These are phyloP conservation scores for Geopyxis carbonaria DNA, from an alignment of 495 filamentous ascomycete species.

Conservation along the genomic window DNA sequence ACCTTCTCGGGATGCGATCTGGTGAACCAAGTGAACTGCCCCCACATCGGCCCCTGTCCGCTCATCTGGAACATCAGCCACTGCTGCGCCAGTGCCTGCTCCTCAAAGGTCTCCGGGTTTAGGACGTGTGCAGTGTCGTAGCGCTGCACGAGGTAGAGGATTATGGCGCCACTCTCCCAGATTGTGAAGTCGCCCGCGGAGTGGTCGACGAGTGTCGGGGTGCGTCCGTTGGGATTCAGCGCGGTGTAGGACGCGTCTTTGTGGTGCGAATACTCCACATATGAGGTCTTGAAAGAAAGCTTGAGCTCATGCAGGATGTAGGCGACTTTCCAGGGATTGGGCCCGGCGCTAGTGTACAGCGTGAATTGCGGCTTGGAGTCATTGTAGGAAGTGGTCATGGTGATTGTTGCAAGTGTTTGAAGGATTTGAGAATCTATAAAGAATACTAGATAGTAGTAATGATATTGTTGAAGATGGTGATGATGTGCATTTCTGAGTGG, in stretches of 20 bases:
- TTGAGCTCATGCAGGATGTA: conserved; percentile 47
- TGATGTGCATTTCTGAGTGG: no score
- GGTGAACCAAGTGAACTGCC: conserved; percentile 35
- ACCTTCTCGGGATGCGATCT: conserved; percentile 40
- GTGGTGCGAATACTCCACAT: conserved; percentile 27
- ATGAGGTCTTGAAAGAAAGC: conserved; percentile 36
- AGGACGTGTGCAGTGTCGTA: conserved; percentile 47
- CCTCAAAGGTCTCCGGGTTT: conserved; percentile 32
- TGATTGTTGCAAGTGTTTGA: no score
- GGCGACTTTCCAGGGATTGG: conserved; percentile 52
- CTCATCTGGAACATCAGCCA: conserved; percentile 50
- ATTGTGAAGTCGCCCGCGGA: conserved; percentile 47
- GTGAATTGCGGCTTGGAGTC: conserved; percentile 22
- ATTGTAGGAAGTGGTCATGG: no score
- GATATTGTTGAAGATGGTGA: no score
- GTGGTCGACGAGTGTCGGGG: conserved; percentile 43
- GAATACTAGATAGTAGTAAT: no score
- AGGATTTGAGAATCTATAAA: no score
- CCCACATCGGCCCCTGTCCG: conserved; percentile 21
- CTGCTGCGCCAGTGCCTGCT: conserved; percentile 40
- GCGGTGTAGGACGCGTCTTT: conserved; percentile 39
- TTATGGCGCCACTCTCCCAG: conserved; percentile 60
- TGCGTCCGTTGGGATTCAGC: conserved; percentile 58
- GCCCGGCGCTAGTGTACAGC: conserved; percentile 31
- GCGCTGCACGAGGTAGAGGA: conserved; percentile 54